These are phyloP conservation scores for Diaporthe vexans DNA, from an alignment of 2,329 filamentous ascomycete species.

Conservation along the genomic window DNA sequence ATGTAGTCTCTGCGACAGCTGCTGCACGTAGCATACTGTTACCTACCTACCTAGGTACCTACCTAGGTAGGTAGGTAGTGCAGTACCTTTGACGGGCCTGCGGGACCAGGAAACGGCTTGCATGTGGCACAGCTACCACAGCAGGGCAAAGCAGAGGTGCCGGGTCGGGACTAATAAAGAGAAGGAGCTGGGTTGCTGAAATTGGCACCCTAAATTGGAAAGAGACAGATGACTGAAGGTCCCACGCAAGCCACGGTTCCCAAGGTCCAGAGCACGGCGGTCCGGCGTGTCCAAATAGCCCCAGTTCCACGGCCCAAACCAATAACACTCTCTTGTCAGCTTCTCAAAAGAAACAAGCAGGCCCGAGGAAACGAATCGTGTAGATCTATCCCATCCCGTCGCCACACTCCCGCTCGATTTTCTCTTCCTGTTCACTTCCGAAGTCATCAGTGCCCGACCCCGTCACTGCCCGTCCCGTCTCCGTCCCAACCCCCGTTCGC, in stretches of 20 bases:
- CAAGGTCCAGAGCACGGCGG: not conserved
- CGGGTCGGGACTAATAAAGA: conserved; percentile 32
- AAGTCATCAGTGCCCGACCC: conserved; percentile 3
- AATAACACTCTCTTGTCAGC: conserved; percentile 21
- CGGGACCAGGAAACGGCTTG: conserved; percentile 1
- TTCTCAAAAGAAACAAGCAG: conserved; percentile 15
- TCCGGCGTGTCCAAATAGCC: not conserved
- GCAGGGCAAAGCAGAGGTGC: not conserved
- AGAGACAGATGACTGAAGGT: conserved; percentile 30
- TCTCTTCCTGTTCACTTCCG: conserved; percentile 28
- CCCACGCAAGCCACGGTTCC: conserved; percentile 8
- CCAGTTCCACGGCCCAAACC: not conserved
- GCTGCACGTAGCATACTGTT: not conserved
- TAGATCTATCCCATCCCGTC: conserved; percentile 30
- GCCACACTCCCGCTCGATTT: conserved; percentile 22
- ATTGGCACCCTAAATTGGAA: conserved; percentile 29
- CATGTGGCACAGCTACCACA: not conserved
- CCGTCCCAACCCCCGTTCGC: conserved; percentile 14
- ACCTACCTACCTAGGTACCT: too few species aligned
- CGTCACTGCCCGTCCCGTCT: conserved; percentile 14
- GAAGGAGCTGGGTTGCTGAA: conserved; percentile 28
- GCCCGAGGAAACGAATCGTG: conserved; percentile 18
- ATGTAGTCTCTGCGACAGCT: too few species aligned
- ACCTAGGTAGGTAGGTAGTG: too few species aligned
- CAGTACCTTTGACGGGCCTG: too few species aligned